These are phyloP conservation scores for Fusarium bulbicola DNA, from an alignment of 2,329 filamentous ascomycete genomes.

Conservation along the genomic window DNA sequence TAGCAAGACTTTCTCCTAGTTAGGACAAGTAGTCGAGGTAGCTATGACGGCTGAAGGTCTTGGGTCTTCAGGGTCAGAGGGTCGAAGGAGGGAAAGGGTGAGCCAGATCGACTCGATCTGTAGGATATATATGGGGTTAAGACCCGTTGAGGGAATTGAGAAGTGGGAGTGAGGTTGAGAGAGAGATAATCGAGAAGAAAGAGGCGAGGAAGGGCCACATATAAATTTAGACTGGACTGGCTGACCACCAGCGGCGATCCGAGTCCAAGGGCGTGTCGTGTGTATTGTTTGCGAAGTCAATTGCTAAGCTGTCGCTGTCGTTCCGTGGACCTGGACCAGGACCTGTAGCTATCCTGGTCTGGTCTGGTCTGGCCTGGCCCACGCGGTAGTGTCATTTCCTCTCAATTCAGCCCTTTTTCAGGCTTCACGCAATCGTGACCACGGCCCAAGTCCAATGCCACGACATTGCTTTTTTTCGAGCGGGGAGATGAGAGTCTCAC, in stretches of 20 bases:
- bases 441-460: background rate
- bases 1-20: slow-evolving; percentile 37
- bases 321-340: background rate
- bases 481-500: slow-evolving; percentile 9
- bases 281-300: background rate
- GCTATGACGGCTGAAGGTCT: slow-evolving; percentile 24
- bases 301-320: background rate
- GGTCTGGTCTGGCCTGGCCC: slow-evolving; percentile 18
- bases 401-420: slow-evolving; percentile 16
- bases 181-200: background rate
- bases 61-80: background rate
- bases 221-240: slow-evolving; percentile 31
- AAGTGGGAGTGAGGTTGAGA: slow-evolving; percentile 9
- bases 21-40: slow-evolving; percentile 29
- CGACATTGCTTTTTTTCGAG: background rate
- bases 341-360: background rate
- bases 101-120: slow-evolving; percentile 26
- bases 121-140: slow-evolving; percentile 11
- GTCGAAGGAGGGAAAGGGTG: background rate
- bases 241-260: slow-evolving; percentile 32
- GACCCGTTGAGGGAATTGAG: slow-evolving; percentile 14
- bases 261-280: slow-evolving; percentile 5
- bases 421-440: slow-evolving; percentile 1
- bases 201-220: slow-evolving; percentile 38
- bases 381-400: background rate